phyloP scores from a whole-genome alignment of 768 basidiomycete species.

The Auricularia auricula-judae region DNA sequence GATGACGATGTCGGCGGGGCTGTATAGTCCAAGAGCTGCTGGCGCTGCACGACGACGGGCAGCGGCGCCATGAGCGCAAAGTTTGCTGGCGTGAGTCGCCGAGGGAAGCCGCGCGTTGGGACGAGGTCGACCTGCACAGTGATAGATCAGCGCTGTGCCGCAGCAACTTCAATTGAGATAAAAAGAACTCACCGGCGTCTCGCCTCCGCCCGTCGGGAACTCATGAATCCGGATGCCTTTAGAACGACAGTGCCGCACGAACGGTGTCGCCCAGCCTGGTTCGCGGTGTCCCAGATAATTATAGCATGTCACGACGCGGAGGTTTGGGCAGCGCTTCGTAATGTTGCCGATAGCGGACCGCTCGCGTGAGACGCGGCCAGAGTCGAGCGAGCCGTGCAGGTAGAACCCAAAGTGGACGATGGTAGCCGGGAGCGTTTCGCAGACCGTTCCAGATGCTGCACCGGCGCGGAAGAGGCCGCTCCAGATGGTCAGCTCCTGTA shows the following conservation, averaged over 20 bases:
- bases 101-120: not conserved
- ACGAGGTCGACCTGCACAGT: not conserved
- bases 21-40: not conserved
- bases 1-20: not conserved
- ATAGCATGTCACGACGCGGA: not conserved
- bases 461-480: not conserved
- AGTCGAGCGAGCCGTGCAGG: not conserved
- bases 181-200: not conserved
- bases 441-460: not conserved
- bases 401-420: not conserved
- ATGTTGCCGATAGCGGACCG: not conserved
- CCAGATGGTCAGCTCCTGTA: not conserved
- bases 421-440: not conserved
- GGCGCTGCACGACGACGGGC: not conserved
- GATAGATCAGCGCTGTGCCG: not conserved
- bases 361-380: not conserved
- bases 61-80: not conserved
- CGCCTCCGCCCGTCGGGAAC: not conserved
- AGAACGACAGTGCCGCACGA: not conserved
- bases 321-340: not conserved
- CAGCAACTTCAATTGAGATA: too few species aligned
- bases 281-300: not conserved
- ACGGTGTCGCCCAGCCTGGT: not conserved
- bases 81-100: not conserved
- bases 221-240: not conserved